phyloP scores from a whole-genome alignment of 495 filamentous ascomycete genomes.

The Durotheca rogersii region DNA sequence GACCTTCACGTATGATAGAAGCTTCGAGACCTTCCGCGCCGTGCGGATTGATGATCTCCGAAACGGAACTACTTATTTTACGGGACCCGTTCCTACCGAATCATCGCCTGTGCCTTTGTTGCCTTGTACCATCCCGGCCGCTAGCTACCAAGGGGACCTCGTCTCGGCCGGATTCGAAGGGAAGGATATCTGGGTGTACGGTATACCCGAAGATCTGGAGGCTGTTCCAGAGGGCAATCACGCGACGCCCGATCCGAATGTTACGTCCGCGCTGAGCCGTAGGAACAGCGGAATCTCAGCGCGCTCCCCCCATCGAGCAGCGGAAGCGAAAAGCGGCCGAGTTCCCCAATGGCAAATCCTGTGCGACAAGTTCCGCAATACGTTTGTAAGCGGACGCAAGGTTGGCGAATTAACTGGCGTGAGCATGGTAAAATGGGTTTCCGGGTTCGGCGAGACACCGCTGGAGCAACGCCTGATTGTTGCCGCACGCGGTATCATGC shows the following conservation, averaged over 20 bases:
- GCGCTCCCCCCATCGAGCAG: conserved; percentile 38
- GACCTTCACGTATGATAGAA: conserved; percentile 77
- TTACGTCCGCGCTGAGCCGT: conserved; percentile 33
- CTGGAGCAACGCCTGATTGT: conserved; percentile 65
- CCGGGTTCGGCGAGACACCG: conserved; percentile 44
- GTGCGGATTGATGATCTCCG: conserved; percentile 71
- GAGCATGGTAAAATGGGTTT: conserved; percentile 64
- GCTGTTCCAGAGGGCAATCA: conserved; percentile 44
- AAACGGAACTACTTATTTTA: conserved; percentile 79
- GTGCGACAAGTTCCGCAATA: conserved; percentile 64
- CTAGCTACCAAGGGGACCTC: conserved; percentile 67
- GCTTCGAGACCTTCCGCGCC: conserved; percentile 74
- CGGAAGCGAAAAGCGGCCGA: conserved; percentile 39
- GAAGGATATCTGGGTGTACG: conserved; percentile 77
- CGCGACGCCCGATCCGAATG: conserved; percentile 31
- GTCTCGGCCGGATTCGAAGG: conserved; percentile 74
- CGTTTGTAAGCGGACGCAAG: conserved; percentile 60
- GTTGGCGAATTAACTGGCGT: conserved; percentile 57
- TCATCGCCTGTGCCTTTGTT: conserved; percentile 48
- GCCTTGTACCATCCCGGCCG: conserved; percentile 69
- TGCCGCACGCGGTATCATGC: conserved; percentile 73
- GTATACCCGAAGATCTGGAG: conserved; percentile 72
- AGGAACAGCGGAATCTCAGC: conserved; percentile 44
- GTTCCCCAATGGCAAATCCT: conserved; percentile 71
- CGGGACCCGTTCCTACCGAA: conserved; percentile 59